A percentile compares a stretch with the other conserved stretches of the same genome.
Evolutionary conservation across 768 basidiomycete genomes (phyloP).

Genomic region (Cystobasidiopsis lactophilus): DNA sequence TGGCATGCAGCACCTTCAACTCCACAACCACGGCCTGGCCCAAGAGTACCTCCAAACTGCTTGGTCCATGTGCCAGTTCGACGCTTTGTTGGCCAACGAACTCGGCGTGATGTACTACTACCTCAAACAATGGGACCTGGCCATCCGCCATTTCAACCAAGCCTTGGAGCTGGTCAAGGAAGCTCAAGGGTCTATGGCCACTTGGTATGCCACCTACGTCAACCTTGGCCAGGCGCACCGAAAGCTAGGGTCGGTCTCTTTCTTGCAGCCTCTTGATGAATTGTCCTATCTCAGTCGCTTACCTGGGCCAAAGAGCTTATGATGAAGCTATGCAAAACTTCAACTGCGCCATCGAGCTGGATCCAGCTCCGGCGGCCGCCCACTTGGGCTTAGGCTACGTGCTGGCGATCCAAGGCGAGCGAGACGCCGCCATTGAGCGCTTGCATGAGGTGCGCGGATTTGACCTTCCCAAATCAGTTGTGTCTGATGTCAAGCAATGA

Average conservation of each 20-base stretch:
- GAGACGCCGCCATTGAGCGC: constrained; percentile 60
- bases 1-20: constrained; percentile 90
- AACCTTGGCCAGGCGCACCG: constrained; percentile 80
- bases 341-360: constrained; percentile 57
- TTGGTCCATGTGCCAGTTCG: constrained; percentile 47
- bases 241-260: constrained; percentile 26
- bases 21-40: constrained; percentile 59
- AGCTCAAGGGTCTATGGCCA: constrained; percentile 59
- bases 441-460: constrained; percentile 59
- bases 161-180: constrained; percentile 63
- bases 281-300: constrained; percentile 28
- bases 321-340: constrained; percentile 54
- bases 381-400: constrained; percentile 79
- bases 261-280: neutral
- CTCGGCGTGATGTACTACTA: constrained; percentile 75
- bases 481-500: neutral
- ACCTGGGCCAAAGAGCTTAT: constrained; percentile 28
- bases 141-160: constrained; percentile 45
- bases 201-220: constrained; percentile 74
- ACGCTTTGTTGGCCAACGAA: constrained; percentile 79
- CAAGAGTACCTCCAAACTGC: constrained; percentile 75
- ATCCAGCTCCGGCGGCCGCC: constrained; percentile 60
- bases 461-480: neutral
- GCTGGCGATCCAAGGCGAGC: constrained; percentile 46
- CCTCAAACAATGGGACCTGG: constrained; percentile 34